A percentile compares a stretch with the other conserved stretches of the same genome.
Evolutionary conservation across 2,329 filamentous ascomycete species (phyloP).

Genomic region (Calonectria leucothoes): DNA sequence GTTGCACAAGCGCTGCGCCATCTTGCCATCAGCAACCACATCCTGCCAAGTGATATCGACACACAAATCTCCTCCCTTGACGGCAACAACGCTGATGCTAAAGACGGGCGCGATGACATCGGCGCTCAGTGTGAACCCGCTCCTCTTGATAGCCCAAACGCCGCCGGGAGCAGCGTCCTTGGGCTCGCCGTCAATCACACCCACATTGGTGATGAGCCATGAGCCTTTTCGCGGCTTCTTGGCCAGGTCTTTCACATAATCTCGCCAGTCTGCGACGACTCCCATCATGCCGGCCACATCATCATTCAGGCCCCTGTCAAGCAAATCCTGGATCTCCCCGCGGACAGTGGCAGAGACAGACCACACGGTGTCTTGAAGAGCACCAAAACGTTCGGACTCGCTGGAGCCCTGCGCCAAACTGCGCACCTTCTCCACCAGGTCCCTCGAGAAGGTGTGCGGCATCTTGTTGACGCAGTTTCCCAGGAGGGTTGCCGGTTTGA

Average conservation of each 20-base stretch:
- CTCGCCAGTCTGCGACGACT: slow-evolving; percentile 34
- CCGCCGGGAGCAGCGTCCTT: neutral
- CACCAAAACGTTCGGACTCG: neutral
- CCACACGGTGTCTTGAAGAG: slow-evolving; percentile 38
- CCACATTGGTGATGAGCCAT: slow-evolving; percentile 39
- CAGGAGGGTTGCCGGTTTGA: slow-evolving; percentile 25
- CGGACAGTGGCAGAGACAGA: slow-evolving; percentile 22
- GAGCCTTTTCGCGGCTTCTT: slow-evolving; percentile 30
- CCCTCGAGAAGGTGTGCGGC: slow-evolving; percentile 7
- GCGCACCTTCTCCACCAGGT: slow-evolving; percentile 1
- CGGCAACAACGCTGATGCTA: slow-evolving; percentile 18
- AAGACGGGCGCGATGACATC: slow-evolving; percentile 20
- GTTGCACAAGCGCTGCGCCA: slow-evolving; percentile 4
- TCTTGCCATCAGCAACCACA: slow-evolving; percentile 1
- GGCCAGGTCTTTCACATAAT: slow-evolving; percentile 12
- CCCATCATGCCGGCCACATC: slow-evolving; percentile 33
- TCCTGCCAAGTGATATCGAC: slow-evolving; percentile 30
- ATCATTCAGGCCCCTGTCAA: slow-evolving; percentile 37
- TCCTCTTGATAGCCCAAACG: slow-evolving; percentile 31
- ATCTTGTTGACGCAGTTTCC: slow-evolving; percentile 28
- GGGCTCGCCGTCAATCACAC: slow-evolving; percentile 33
- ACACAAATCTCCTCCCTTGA: slow-evolving; percentile 24
- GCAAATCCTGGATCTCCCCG: slow-evolving; percentile 22
- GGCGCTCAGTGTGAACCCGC: slow-evolving; percentile 26
- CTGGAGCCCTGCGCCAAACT: neutral